Evolutionary conservation across 2,329 filamentous ascomycete genomes (phyloP).

Genomic region (Conoideocrella luteorostrata): DNA sequence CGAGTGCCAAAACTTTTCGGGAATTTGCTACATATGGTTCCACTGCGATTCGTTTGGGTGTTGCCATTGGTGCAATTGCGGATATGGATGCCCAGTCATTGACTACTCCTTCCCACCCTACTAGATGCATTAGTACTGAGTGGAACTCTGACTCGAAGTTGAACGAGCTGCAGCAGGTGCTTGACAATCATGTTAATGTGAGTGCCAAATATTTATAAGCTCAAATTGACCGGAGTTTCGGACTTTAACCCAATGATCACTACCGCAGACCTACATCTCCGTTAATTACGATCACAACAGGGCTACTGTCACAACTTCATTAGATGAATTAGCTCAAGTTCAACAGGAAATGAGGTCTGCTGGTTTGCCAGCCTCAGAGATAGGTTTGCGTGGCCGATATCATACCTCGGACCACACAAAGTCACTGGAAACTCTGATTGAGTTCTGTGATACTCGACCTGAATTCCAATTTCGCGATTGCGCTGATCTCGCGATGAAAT

Average conservation of each 20-base stretch:
- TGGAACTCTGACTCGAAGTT: not conserved
- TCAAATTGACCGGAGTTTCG: not conserved
- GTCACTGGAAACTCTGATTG: not conserved
- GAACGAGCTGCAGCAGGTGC: not conserved
- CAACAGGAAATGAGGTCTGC: slow-evolving; percentile 4
- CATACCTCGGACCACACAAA: not conserved
- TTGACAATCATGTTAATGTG: not conserved
- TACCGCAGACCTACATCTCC: slow-evolving; percentile 27
- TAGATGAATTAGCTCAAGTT: not conserved
- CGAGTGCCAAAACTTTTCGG: not conserved
- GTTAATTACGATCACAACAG: slow-evolving; percentile 29
- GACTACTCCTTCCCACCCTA: not conserved
- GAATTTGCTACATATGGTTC: not conserved
- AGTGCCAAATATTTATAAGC: not conserved
- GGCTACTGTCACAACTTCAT: slow-evolving; percentile 26
- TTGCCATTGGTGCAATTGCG: not conserved
- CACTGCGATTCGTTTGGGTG: not conserved
- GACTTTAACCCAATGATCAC: not conserved
- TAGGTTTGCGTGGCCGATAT: not conserved
- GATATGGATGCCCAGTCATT: not conserved
- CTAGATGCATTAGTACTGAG: not conserved
- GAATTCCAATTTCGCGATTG: not conserved
- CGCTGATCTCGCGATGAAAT: not conserved
- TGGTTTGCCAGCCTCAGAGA: not conserved
- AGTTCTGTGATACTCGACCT: not conserved